Evolutionary conservation across 139 green algal species (phyloP).

Genomic region (Diplosphaera chodatii): DNA sequence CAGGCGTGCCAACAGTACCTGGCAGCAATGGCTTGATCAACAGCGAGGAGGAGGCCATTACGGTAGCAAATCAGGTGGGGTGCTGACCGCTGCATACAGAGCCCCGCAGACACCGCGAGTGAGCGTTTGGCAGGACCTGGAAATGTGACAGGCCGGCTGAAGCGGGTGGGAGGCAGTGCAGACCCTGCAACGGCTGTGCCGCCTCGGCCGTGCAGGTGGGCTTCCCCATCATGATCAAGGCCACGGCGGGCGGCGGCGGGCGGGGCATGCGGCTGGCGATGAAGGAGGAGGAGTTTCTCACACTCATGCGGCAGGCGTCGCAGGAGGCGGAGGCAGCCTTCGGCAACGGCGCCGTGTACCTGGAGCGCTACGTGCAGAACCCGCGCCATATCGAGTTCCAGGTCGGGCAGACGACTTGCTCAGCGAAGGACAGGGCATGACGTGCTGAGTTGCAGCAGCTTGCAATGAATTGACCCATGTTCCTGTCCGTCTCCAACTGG

Average conservation of each 20-base stretch:
- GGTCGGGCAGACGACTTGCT: slow-evolving; percentile 21
- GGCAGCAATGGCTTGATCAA: slow-evolving; percentile 84
- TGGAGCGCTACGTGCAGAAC: slow-evolving; percentile 87
- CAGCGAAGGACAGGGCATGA: no score
- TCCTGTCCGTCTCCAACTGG: no score
- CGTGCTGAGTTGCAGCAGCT: no score
- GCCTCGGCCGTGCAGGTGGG: no score
- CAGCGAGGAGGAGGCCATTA: slow-evolving; percentile 57
- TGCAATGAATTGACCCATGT: no score
- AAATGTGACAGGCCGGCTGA: no score
- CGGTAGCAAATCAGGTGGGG: slow-evolving; percentile 44
- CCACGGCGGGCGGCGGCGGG: slow-evolving; percentile 81
- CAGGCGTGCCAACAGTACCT: slow-evolving; percentile 91
- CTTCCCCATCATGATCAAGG: slow-evolving; percentile 97
- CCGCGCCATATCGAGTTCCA: slow-evolving; percentile 97
- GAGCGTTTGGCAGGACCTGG: no score
- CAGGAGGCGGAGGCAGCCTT: slow-evolving; percentile 91
- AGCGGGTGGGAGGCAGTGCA: no score
- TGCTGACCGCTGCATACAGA: no score
- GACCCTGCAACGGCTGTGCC: no score
- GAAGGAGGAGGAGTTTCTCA: slow-evolving; percentile 75
- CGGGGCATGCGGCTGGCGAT: slow-evolving; percentile 84
- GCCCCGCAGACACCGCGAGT: no score
- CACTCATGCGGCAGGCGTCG: slow-evolving; percentile 67
- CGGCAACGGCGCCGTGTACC: slow-evolving; percentile 90